Percentiles rank a stretch among this genome's conserved stretches.
phyloP scores from a whole-genome alignment of 805 yeast species.

The Saccharomycopsis microspora region DNA sequence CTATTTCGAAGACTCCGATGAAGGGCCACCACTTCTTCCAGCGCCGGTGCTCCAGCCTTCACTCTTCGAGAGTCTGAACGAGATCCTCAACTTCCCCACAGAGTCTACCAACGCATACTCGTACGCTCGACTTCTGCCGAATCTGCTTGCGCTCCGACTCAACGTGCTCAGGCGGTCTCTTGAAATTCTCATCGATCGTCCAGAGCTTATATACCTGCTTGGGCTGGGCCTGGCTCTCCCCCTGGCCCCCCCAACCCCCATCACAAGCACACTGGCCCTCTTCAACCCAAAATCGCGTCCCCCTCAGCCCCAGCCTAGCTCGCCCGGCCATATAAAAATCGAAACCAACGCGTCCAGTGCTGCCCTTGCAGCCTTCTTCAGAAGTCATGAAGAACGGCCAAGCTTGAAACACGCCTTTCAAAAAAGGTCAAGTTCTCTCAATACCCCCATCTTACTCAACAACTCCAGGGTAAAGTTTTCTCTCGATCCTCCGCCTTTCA shows the following conservation, averaged over 20 bases:
- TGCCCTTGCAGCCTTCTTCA: slow-evolving; percentile 26
- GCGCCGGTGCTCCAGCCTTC: too few species aligned
- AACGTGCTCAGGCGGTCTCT: slow-evolving; percentile 66
- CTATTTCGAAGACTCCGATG: too few species aligned
- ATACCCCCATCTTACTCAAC: slow-evolving; percentile 14
- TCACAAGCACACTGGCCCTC: slow-evolving; percentile 5
- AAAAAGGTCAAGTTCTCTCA: slow-evolving; percentile 9
- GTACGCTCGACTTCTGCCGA: slow-evolving; percentile 72
- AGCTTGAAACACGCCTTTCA: not conserved
- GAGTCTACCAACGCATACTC: slow-evolving; percentile 81
- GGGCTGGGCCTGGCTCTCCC: slow-evolving; percentile 12
- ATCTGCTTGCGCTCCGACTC: slow-evolving; percentile 64
- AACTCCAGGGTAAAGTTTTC: not conserved
- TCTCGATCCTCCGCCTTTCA: too few species aligned
- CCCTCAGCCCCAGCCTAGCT: not conserved
- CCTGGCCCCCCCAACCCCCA: slow-evolving; percentile 12
- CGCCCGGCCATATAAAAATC: slow-evolving; percentile 18
- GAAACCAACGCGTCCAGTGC: slow-evolving; percentile 31
- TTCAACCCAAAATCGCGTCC: slow-evolving; percentile 12
- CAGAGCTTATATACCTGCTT: slow-evolving; percentile 28
- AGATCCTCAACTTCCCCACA: slow-evolving; percentile 51
- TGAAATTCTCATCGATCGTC: slow-evolving; percentile 59
- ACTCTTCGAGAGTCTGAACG: not conserved
- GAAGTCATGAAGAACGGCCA: not conserved
- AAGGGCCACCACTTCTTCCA: too few species aligned